Evolutionary conservation across 345 rosid genomes (phyloP), one percentile per base, ranked within the genome.

Genomic region (Dipteronia sinensis): DNA sequence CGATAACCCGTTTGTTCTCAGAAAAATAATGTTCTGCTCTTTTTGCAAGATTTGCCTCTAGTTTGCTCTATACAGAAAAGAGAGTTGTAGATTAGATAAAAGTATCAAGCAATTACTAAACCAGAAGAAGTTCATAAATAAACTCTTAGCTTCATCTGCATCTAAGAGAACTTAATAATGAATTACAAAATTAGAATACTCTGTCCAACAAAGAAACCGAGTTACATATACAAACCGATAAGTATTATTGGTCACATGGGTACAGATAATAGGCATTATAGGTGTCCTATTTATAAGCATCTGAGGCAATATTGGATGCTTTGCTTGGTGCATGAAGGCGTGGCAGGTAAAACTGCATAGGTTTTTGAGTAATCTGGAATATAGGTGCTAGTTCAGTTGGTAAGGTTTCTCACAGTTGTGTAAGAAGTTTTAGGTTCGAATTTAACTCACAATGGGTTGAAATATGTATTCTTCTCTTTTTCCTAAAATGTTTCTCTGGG

Each of bases 1-100:
- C 84, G 44, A 74, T 76, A 83, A 93, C 99, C 65, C 99, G 89
- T 79, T 66, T 80, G 85, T 91, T 92, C 77, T 95, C 98, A 0
- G 98, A 87, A 87, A 95, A 95, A 78, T 89, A 93, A 78, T 95
- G 99, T 78, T 90, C 92, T 47, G 97, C 98, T 90, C 97, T 91
- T 87, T 82, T 90, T 69, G 97, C 93, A 78, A 92, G 84, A 78
- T 67, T 74, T 1, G 88, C 81, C 62, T 88, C 85, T 74, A 95
- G 78, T 73, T 79, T 83, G 79, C 80, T 79, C 97, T 93, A 86
- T 82, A 80, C 12, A 77, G 40, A 78, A 71, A 68, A 64, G 51
- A 74, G 20, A 69, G 29, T 12, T 22, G 20, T 49, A 11, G 7
- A 13, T 46, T 27, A 75, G 40, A 51, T 15, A n/a, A n/a, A 65